A percentile compares a stretch with the other conserved stretches of the same genome.
Evolutionary conservation across 78 protist species (phyloP).

Genomic region (Dictyostelium firmibasis): DNA sequence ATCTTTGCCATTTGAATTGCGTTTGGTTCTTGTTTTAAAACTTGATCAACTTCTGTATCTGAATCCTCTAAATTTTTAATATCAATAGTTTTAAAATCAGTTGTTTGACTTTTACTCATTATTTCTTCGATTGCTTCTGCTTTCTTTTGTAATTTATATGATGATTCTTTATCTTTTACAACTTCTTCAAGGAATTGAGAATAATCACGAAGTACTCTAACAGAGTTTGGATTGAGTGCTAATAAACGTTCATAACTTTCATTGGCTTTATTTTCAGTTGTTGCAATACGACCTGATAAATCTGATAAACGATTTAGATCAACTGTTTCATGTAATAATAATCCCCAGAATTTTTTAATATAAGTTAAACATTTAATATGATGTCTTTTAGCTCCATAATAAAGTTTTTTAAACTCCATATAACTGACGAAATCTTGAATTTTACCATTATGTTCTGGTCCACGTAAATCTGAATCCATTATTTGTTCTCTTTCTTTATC

Average conservation of each 20-base stretch:
- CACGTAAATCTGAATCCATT: conserved; percentile 75
- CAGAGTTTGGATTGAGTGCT: conserved; percentile 56
- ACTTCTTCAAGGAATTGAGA: conserved; percentile 68
- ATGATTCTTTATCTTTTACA: conserved; percentile 37
- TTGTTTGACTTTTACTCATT: conserved; percentile 28
- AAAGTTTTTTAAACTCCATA: conserved; percentile 71
- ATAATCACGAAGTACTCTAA: conserved; percentile 55
- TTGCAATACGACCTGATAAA: conserved; percentile 63
- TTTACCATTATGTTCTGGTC: conserved; percentile 22
- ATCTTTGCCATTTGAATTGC: conserved; percentile 12
- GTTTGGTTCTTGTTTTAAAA: not conserved
- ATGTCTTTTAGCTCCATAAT: conserved; percentile 38
- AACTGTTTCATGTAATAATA: conserved; percentile 43
- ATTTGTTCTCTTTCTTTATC: conserved; percentile 69
- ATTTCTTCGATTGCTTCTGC: conserved; percentile 49
- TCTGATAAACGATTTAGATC: conserved; percentile 58
- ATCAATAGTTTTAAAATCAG: not conserved
- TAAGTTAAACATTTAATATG: conserved; percentile 41
- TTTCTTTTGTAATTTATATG: conserved; percentile 13
- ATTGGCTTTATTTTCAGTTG: conserved; percentile 48
- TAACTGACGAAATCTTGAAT: conserved; percentile 66
- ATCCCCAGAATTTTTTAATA: conserved; percentile 40
- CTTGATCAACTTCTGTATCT: not conserved
- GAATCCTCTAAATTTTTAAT: not conserved
- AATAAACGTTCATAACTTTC: conserved; percentile 52